Base-by-base conservation (phyloP, 2,329 filamentous ascomycete genomes). In the Ascomycota sp. region DNA sequence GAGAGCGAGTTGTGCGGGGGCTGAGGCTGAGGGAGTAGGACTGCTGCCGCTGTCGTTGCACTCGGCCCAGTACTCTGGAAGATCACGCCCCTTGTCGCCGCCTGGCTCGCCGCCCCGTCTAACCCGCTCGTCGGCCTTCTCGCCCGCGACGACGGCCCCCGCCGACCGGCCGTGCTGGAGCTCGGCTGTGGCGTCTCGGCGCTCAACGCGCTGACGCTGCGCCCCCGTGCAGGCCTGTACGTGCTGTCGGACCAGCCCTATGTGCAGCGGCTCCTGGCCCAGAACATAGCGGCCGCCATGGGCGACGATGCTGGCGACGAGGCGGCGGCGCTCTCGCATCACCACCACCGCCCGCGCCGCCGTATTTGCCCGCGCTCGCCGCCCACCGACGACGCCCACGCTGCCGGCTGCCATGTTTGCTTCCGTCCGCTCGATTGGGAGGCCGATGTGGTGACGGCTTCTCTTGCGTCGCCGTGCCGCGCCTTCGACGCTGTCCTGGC, bases 11-110 rank as follows among this genome's bases (percentile, higher is more conserved):
- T n/a, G n/a, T n/a, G n/a, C n/a, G n/a, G n/a, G n/a, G n/a, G n/a
- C n/a, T n/a, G n/a, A n/a, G n/a, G n/a, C n/a, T n/a, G n/a, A n/a
- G n/a, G n/a, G n/a, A n/a, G n/a, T n/a, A n/a, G n/a, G n/a, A n/a
- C n/a, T n/a, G n/a, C n/a, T n/a, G n/a, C n/a, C n/a, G n/a, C n/a
- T n/a, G n/a, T n/a, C n/a, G n/a, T n/a, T n/a, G n/a, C n/a, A n/a
- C n/a, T n/a, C n/a, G n/a, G n/a, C n/a, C n/a, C n/a, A 77, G 83
- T 93, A 12, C 60, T 95, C 7, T 98, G 89, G 89, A 83, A 79
- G 51, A 76, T 93, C 40, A 86, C 82, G 0, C 82, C 85, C 7
- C 59, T 72, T 27, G 73, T 95, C 44, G 80, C 85, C 15, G 59
- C 69, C 38, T 95, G 82, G 82, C 63, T 95, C 27, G 61, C 71